Base-by-base conservation (phyloP, 1,284 basidiomycete species). In the Ustilago crameri region DNA sequence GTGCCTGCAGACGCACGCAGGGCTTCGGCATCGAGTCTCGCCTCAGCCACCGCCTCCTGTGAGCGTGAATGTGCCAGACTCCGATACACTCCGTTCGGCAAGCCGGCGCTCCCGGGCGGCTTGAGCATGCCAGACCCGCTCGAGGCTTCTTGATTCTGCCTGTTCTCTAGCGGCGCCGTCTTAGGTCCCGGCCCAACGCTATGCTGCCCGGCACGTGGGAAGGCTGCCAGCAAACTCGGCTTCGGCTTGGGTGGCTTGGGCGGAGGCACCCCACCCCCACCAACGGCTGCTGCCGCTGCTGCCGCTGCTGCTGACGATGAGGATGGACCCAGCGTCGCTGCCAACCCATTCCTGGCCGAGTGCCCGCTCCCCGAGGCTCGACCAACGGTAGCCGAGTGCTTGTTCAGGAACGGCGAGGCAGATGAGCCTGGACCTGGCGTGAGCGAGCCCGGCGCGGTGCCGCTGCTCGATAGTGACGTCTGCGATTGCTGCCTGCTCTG, bases 331-430 rank as follows among this genome's bases (percentile, higher is more conserved):
- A 56, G 17, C 12, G 68, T 55, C 30, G 68, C 57, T 22, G 48
- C 45, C 17, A 72, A 63, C 9, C 69, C 63, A 8, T 53, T 55
- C 24, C 51, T 53, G 20, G 63, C 67, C 12, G 56, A 43, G 30
- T 56, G 26, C 1, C 59, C 63, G 48, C 49, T 53, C 32, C 54
- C 60, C 7, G 64, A 56, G 5, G 64, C 56, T 24, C 57, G 60
- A 27, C 64, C 70, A 10, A 73, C 62, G 2, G 65, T 64, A 2
- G 64, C 70, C 32, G 70, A 55, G 34, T 74, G 71, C 54, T 59
- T 74, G 62, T 69, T 74, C 37, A 74, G 61, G 51, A 67, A 72
- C 0, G 72, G 69, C 8, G 69, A 70, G 7, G 68, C 70, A 2
- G 69, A 72, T 1, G 64, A 41, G 22, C 56, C 54, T 3, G 72